Evolutionary conservation across 441 rosid genomes (phyloP).

Genomic region (Adansonia grandidieri): DNA sequence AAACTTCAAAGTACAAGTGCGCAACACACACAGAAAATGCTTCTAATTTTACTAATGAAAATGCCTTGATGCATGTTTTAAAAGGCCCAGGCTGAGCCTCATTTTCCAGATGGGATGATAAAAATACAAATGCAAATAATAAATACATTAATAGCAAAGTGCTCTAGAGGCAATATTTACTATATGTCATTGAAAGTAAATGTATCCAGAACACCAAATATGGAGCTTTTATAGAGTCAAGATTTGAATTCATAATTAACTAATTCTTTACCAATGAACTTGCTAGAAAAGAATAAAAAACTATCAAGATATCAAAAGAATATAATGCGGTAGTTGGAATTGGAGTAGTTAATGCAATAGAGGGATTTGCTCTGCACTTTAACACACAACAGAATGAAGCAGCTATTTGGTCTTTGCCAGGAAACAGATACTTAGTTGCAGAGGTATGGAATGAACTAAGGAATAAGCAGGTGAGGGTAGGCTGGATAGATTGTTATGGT

Average conservation of each 20-base stretch:
- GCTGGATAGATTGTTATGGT: background rate
- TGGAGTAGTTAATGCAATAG: background rate
- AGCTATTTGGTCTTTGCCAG: conserved; percentile 2
- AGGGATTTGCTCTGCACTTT: no score
- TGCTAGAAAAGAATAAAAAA: background rate
- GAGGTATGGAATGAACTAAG: no score
- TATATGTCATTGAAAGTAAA: background rate
- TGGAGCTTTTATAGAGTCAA: background rate
- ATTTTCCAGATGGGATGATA: background rate
- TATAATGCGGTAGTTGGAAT: background rate
- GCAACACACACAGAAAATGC: background rate
- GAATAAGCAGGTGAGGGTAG: background rate
- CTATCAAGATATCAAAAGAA: background rate
- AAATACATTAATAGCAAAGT: background rate
- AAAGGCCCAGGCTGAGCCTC: background rate
- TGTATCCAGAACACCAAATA: background rate
- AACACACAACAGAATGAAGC: background rate
- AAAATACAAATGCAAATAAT: background rate
- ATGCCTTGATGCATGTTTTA: background rate
- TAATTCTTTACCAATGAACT: background rate
- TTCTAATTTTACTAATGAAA: background rate
- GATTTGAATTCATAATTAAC: background rate
- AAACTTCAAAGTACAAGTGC: background rate
- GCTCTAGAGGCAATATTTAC: background rate
- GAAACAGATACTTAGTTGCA: background rate